phyloP scores from a whole-genome alignment of 768 basidiomycete genomes.

The Suillus paluster region DNA sequence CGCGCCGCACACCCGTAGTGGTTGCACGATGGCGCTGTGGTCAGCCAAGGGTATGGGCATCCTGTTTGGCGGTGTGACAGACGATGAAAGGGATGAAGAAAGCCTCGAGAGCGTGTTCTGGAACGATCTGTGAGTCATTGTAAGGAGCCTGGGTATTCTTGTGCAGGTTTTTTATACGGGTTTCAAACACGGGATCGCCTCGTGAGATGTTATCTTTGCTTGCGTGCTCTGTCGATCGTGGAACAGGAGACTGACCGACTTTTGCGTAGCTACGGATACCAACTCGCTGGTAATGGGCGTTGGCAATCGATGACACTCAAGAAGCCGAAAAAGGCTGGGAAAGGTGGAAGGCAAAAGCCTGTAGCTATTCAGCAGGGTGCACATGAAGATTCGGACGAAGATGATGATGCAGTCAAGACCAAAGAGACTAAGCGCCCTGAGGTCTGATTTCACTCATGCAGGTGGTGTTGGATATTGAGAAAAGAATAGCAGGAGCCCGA shows the following conservation, averaged over 20 bases:
- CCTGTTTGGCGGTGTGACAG: constrained; percentile 87
- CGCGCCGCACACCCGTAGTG: constrained; percentile 56
- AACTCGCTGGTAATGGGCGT: constrained; percentile 69
- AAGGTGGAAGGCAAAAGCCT: constrained; percentile 47
- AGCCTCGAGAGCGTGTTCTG: constrained; percentile 83
- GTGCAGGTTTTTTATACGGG: not conserved
- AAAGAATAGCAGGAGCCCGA: constrained; percentile 33
- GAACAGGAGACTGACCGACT: not conserved
- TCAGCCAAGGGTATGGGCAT: constrained; percentile 66
- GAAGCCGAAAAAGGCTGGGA: constrained; percentile 58
- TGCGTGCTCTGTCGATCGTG: not conserved
- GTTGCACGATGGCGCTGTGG: constrained; percentile 91
- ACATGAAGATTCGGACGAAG: constrained; percentile 11
- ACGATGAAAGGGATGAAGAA: constrained; percentile 87
- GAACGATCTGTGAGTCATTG: constrained; percentile 72
- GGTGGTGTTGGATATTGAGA: not conserved
- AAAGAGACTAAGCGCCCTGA: constrained; percentile 22
- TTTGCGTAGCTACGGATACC: constrained; percentile 71
- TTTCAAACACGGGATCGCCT: not conserved
- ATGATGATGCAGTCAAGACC: constrained; percentile 23
- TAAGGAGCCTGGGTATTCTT: not conserved
- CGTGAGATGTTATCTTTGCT: not conserved
- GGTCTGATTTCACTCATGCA: not conserved
- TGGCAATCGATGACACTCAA: constrained; percentile 81
- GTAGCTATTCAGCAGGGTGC: constrained; percentile 14